Base-by-base conservation (phyloP, 495 filamentous ascomycete genomes). In the Penicillium daleae region DNA sequence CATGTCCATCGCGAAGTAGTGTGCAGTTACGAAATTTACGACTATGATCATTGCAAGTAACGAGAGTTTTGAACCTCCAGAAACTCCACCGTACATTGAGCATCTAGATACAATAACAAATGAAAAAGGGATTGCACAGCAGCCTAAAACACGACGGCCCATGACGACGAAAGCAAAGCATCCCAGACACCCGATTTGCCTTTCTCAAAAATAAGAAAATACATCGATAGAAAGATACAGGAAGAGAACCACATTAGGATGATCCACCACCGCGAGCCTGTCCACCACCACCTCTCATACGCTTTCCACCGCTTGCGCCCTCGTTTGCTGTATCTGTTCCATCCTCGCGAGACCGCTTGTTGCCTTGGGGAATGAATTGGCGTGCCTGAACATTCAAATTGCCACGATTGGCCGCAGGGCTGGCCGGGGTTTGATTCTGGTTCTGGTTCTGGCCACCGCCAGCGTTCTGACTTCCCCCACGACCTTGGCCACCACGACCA, bases 341-440 rank as follows among this genome's bases (percentile, higher is more conserved):
- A 35, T 90, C 89, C 22, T 89, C 87, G 22, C 89, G 77, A 21
- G 84, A 77, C 32, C 88, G 78, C 73, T 91, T 91, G 56, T 85
- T 83, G n/a, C 88, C 87, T 49, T 76, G 73, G 5, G 87, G 86
- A 39, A 86, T 83, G 66, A 89, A 90, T 60, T 87, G 82, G 52
- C 82, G 83, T 8, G 82, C 86, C 66, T 83, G 66, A 60, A 76
- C 78, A 70, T 82, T 87, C 51, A 86, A 54, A 0, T 58, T 74
- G 1, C 80, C 80, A 59, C 81, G 72, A 44, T 60, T 70, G 12
- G 67, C 71, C 29, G 72, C 65, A 22, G 74, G 73, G 54, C 54
- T 56, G 9, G 21, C 19, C 31, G 71, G 49, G 24, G 0, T 75
- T 54, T 72, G 77, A 13, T 61, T 66, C 52, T 77, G 77, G n/a